Conservation (phyloP, 2,329 filamentous ascomycete species). For the Paecilomyces variotii region DNA sequence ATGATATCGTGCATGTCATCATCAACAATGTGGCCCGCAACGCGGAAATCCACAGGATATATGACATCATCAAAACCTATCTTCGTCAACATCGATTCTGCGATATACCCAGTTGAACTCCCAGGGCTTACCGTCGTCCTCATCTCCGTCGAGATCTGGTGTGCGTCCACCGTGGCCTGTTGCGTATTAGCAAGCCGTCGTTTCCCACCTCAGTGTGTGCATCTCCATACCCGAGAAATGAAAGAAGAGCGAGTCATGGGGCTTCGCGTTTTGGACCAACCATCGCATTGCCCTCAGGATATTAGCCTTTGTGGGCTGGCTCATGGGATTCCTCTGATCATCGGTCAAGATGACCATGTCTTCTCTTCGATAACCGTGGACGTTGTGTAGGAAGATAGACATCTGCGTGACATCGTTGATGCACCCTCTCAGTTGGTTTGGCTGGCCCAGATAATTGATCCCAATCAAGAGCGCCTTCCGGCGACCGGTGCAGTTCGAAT, state of each 20-base stretch:
- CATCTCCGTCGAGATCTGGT: slow-evolving; percentile 64
- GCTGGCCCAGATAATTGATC: slow-evolving; percentile 92
- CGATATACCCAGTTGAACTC: not conserved
- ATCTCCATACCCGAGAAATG: slow-evolving; percentile 72
- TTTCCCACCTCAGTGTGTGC: not conserved
- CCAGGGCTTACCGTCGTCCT: slow-evolving; percentile 52
- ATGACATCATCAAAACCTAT: slow-evolving; percentile 64
- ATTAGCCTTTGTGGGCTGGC: slow-evolving; percentile 89
- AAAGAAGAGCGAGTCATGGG: slow-evolving; percentile 92
- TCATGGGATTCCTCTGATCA: slow-evolving; percentile 95
- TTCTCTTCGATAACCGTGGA: slow-evolving; percentile 84
- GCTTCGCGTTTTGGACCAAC: slow-evolving; percentile 88
- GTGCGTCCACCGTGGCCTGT: slow-evolving; percentile 67
- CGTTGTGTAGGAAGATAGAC: slow-evolving; percentile 76
- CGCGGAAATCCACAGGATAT: slow-evolving; percentile 65
- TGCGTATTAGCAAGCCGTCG: slow-evolving; percentile 1
- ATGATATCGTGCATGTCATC: slow-evolving; percentile 71
- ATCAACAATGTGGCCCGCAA: slow-evolving; percentile 65
- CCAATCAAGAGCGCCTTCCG: slow-evolving; percentile 86
- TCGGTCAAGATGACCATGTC: slow-evolving; percentile 97
- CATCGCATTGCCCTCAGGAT: slow-evolving; percentile 95
- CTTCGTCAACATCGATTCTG: not conserved
- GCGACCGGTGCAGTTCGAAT: slow-evolving; percentile 80
- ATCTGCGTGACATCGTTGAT: slow-evolving; percentile 98
- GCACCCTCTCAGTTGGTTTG: slow-evolving; percentile 79